phyloP scores from a whole-genome alignment of 1,284 basidiomycete species.

The Melampsora americana region DNA sequence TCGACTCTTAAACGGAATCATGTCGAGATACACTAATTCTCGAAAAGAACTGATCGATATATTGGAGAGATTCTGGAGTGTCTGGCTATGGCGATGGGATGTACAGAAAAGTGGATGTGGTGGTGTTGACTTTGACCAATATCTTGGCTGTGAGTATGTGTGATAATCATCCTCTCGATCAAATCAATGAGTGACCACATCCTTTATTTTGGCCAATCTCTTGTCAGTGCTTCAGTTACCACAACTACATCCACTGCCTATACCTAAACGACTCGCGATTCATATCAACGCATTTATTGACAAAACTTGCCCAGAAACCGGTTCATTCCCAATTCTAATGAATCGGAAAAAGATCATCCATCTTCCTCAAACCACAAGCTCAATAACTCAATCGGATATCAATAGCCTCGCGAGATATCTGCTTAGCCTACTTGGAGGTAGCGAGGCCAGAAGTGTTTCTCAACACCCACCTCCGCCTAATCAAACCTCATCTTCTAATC shows the following conservation, averaged over 20 bases:
- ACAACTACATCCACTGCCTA: background rate
- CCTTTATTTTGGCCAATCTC: constrained; percentile 2
- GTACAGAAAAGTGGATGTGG: constrained; percentile 40
- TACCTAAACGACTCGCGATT: background rate
- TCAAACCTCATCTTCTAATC: constrained; percentile 5
- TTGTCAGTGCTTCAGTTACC: constrained; percentile 24
- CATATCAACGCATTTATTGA: constrained; percentile 15
- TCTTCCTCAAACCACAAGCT: constrained; percentile 7
- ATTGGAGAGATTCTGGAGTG: constrained; percentile 38
- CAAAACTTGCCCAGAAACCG: constrained; percentile 10
- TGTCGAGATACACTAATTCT: background rate
- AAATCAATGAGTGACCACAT: background rate
- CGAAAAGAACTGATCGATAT: constrained; percentile 11
- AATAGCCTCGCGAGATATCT: constrained; percentile 33
- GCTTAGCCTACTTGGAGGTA: constrained; percentile 29
- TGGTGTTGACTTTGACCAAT: constrained; percentile 36
- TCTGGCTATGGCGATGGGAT: constrained; percentile 43
- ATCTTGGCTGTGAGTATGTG: constrained; percentile 30
- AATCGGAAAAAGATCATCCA: constrained; percentile 20
- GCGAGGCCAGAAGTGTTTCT: constrained; percentile 15
- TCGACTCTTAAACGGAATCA: constrained; percentile 31
- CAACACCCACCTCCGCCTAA: constrained; percentile 2
- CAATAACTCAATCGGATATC: constrained; percentile 26
- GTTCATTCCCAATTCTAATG: constrained; percentile 31
- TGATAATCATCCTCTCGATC: background rate